phyloP scores from a whole-genome alignment of 176 grass and related monocot species.

The Carex cristatella region DNA sequence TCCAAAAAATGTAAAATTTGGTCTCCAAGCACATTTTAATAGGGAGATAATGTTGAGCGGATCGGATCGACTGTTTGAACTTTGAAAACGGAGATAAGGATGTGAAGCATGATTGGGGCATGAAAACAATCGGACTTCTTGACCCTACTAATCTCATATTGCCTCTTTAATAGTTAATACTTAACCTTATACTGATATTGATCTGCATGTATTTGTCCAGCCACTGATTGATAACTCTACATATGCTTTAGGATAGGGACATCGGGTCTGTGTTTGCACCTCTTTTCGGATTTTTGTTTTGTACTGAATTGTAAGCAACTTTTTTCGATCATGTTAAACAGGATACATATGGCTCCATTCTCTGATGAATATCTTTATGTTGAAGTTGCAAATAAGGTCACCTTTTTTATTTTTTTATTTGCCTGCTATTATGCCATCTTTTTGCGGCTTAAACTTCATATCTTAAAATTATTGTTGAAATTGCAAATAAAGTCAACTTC shows the following conservation, averaged over 20 bases:
- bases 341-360: constrained; percentile 99
- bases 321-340: constrained; percentile 27
- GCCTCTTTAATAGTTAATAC: not conserved
- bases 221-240: not conserved
- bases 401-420: not conserved
- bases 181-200: not conserved
- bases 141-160: not conserved
- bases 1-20: too few species aligned
- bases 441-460: not conserved
- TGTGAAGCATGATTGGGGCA: too few species aligned
- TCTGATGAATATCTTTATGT: constrained; percentile 99
- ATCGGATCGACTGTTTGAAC: too few species aligned
- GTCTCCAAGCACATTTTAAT: too few species aligned
- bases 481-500: constrained; percentile 72
- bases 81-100: too few species aligned
- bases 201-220: not conserved
- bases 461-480: constrained; percentile 55
- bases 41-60: too few species aligned
- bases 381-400: constrained; percentile 99
- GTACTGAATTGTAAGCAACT: not conserved
- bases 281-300: not conserved
- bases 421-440: not conserved
- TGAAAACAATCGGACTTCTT: too few species aligned
- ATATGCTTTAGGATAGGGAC: not conserved
- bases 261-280: not conserved